Conservation (phyloP, 2,329 filamentous ascomycete genomes). For the Proliferodiscus dingleyae region DNA sequence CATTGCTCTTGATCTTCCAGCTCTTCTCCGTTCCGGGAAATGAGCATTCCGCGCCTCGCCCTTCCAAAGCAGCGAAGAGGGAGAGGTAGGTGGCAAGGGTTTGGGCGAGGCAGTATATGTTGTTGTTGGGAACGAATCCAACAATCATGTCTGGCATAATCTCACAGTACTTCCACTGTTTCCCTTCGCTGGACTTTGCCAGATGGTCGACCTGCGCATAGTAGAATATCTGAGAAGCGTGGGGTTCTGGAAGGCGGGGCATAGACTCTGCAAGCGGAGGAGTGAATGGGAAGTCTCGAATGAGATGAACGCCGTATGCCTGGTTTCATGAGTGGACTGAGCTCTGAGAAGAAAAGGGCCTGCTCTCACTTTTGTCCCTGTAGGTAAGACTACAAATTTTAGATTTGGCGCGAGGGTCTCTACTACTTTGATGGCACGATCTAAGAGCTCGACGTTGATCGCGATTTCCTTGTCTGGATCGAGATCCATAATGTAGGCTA, state of each 20-base stretch:
- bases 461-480: slow-evolving; percentile 11
- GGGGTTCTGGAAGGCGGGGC: slow-evolving; percentile 38
- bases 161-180: slow-evolving; percentile 41
- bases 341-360: no score
- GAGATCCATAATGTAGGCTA: slow-evolving; percentile 17
- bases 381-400: slow-evolving; percentile 38
- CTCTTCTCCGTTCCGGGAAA: slow-evolving; percentile 36
- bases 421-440: slow-evolving; percentile 35
- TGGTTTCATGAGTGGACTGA: background rate
- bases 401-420: slow-evolving; percentile 35
- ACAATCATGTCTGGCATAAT: slow-evolving; percentile 40
- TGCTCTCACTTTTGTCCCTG: slow-evolving; percentile 37
- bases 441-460: slow-evolving; percentile 36
- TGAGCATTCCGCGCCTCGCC: slow-evolving; percentile 31
- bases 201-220: slow-evolving; percentile 41
- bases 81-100: slow-evolving; percentile 36
- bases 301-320: slow-evolving; percentile 33
- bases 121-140: slow-evolving; percentile 41
- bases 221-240: slow-evolving; percentile 42
- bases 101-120: slow-evolving; percentile 39
- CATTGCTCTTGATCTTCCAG: slow-evolving; percentile 33
- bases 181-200: slow-evolving; percentile 30
- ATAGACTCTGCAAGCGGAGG: slow-evolving; percentile 36
- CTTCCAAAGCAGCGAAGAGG: slow-evolving; percentile 34
- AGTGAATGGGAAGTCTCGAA: slow-evolving; percentile 23